Percentiles rank a stretch among this genome's conserved stretches.
Conservation (phyloP, 768 basidiomycete species). For the Pleurotus salmoneostramineus region DNA sequence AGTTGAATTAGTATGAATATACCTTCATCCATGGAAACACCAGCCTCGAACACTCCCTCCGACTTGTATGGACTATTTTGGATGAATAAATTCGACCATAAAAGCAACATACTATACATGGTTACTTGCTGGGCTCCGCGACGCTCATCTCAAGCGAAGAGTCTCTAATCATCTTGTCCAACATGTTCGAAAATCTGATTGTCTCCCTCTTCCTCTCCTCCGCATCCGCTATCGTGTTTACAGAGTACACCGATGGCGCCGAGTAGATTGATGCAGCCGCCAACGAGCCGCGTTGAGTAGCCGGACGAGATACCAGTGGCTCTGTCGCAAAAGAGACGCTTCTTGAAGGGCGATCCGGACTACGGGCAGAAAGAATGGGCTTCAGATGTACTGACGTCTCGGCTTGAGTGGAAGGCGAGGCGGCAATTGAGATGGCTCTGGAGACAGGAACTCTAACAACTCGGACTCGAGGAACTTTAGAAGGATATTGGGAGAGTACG, state of each 20-base stretch:
- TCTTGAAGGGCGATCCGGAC: not conserved
- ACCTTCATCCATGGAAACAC: not conserved
- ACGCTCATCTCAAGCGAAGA: not conserved
- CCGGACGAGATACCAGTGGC: no score
- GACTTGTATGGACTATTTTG: no score
- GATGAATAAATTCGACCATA: no score
- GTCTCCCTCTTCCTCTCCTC: not conserved
- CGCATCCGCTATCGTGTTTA: not conserved
- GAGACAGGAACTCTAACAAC: no score
- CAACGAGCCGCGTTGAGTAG: not conserved
- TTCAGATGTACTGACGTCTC: not conserved
- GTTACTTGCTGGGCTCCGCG: not conserved
- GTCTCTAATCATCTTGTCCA: not conserved
- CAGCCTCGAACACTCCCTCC: no score
- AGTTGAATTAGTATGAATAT: conserved; percentile 65
- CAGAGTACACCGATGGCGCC: not conserved
- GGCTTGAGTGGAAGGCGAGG: no score
- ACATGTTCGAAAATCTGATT: not conserved
- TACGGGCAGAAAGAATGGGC: not conserved
- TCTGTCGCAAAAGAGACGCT: not conserved
- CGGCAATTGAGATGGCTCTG: no score
- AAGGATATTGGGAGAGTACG: not conserved
- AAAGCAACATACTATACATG: no score
- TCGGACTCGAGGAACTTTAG: not conserved
- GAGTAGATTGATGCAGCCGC: not conserved